phyloP scores from a whole-genome alignment of 768 basidiomycete genomes.

The Macrolepiota fuliginosa region DNA sequence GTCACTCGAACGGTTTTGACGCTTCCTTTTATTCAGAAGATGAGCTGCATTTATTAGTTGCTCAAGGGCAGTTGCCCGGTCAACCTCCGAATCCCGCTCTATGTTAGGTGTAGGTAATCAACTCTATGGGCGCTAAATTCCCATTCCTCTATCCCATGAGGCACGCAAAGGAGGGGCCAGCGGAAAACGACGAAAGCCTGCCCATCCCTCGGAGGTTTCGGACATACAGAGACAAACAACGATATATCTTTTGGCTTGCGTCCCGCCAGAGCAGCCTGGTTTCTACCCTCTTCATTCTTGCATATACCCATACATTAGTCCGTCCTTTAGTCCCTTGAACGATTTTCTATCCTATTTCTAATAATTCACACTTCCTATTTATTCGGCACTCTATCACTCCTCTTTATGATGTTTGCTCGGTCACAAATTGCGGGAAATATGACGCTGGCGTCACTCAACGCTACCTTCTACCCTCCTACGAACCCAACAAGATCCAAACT shows the following conservation, averaged over 20 bases:
- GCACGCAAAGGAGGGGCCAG: no score
- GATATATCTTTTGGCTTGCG: background rate
- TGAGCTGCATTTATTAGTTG: no score
- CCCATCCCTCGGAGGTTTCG: background rate
- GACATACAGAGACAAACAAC: slow-evolving; percentile 8
- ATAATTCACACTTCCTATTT: background rate
- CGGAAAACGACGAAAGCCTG: no score
- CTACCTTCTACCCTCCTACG: slow-evolving; percentile 16
- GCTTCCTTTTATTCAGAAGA: no score
- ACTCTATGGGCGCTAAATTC: no score
- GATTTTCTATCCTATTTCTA: background rate
- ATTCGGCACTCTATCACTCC: background rate
- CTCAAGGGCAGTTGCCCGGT: no score
- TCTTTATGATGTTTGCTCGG: slow-evolving; percentile 1
- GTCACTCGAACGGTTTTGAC: no score
- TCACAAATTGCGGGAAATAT: slow-evolving; percentile 6
- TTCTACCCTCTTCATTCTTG: background rate
- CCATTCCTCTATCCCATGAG: no score
- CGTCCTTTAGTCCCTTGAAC: background rate
- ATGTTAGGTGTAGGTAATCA: no score
- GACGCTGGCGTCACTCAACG: slow-evolving; percentile 30
- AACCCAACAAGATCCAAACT: background rate
- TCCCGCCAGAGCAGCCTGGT: background rate
- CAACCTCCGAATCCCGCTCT: background rate
- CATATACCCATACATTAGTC: slow-evolving; percentile 4